Conservation (phyloP, 2,329 filamentous ascomycete species). For the Ascochyta clinopodiicola region DNA sequence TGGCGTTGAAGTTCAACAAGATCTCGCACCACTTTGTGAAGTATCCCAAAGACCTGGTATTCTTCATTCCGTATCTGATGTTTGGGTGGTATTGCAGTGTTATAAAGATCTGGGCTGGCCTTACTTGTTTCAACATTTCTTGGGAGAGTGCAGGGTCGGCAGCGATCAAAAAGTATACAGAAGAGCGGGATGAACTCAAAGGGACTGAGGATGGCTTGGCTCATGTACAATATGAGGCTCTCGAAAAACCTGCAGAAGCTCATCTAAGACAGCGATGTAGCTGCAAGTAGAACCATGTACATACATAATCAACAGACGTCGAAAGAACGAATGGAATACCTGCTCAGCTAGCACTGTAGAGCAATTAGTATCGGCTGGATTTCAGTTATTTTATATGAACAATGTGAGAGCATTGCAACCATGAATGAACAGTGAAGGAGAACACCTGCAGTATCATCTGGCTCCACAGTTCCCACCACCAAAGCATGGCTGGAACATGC, state of each 20-base stretch:
- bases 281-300: no score
- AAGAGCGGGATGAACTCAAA: no score
- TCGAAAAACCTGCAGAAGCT: no score
- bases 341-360: no score
- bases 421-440: background rate
- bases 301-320: no score
- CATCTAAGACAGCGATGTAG: no score
- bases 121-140: background rate
- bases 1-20: slow-evolving; percentile 1
- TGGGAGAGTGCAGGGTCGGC: background rate
- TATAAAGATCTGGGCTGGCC: background rate
- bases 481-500: background rate
- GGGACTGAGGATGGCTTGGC: no score
- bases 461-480: no score
- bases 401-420: background rate
- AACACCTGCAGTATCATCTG: background rate
- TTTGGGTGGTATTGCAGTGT: background rate
- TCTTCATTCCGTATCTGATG: background rate
- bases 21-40: background rate
- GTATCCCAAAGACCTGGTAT: background rate
- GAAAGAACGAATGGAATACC: no score
- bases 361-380: no score
- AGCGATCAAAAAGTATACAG: no score
- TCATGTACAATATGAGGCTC: no score
- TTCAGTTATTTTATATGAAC: background rate